These are phyloP conservation scores for Pseudisothecium myosuroides DNA, from an alignment of 225 moss, liverwort and hornwort species.

Conservation along the genomic window DNA sequence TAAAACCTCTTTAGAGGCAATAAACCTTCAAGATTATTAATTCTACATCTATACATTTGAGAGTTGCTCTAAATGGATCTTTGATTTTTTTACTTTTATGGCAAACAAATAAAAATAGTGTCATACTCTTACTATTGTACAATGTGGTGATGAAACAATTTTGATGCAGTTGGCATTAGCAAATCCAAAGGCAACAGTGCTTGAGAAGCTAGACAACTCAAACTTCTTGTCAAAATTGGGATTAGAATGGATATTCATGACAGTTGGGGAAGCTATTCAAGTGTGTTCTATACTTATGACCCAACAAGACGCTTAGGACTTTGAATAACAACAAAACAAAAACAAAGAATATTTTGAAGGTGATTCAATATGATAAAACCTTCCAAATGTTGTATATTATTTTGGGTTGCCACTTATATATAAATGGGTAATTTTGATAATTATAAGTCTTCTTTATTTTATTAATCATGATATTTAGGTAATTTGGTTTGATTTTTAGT, in stretches of 20 bases:
- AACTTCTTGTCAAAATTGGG: slow-evolving; percentile 21
- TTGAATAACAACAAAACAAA: not conserved
- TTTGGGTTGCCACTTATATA: not conserved
- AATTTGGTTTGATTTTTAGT: not conserved
- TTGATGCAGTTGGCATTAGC: not conserved
- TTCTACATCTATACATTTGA: not conserved
- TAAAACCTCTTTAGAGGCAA: not conserved
- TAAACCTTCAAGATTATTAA: no score
- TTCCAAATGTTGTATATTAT: not conserved
- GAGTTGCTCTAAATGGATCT: not conserved
- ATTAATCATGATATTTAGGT: not conserved
- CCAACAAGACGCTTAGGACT: not conserved
- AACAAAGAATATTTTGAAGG: not conserved
- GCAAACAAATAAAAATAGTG: not conserved
- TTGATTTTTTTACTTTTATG: not conserved
- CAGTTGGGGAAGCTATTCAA: slow-evolving; percentile 39
- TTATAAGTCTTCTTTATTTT: no score
- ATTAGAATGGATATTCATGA: slow-evolving; percentile 40
- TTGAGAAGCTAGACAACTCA: slow-evolving; percentile 13
- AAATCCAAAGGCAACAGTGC: slow-evolving; percentile 18
- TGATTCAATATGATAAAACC: not conserved
- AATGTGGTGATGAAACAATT: not conserved
- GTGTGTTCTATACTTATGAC: slow-evolving; percentile 11
- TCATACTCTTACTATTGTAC: not conserved
- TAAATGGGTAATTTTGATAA: not conserved